Conservation (phyloP, 1,284 basidiomycete genomes). For the Butyriboletus appendiculatus region DNA sequence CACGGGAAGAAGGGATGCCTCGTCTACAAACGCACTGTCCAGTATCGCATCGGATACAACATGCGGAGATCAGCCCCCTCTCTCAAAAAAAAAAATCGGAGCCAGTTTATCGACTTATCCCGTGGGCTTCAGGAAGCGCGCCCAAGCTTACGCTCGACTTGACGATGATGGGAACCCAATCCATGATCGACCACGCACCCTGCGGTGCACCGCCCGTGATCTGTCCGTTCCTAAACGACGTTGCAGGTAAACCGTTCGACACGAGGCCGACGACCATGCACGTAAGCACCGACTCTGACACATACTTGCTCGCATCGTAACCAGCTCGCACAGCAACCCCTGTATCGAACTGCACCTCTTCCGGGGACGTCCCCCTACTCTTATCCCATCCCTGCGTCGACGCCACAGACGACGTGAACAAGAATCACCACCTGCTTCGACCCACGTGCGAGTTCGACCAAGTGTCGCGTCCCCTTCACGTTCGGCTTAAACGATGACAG, state of each 20-base stretch:
- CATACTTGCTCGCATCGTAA: slow-evolving; percentile 28
- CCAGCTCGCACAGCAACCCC: slow-evolving; percentile 16
- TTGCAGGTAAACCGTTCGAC: slow-evolving; percentile 18
- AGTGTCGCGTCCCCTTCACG: slow-evolving; percentile 25
- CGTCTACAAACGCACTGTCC: slow-evolving; percentile 24
- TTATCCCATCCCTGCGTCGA: slow-evolving; percentile 26
- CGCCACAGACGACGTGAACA: slow-evolving; percentile 35
- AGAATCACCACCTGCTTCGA: slow-evolving; percentile 26
- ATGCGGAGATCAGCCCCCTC: slow-evolving; percentile 9
- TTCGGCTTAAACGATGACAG: too few relatives aligned
- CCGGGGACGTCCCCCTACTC: slow-evolving; percentile 17
- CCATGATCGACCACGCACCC: slow-evolving; percentile 27
- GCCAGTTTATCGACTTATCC: slow-evolving; percentile 10
- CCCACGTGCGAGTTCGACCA: slow-evolving; percentile 36
- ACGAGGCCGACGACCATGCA: background rate
- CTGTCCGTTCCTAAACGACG: slow-evolving; percentile 27
- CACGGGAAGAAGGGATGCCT: slow-evolving; percentile 14
- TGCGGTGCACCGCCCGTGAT: slow-evolving; percentile 19
- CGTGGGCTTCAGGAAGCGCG: slow-evolving; percentile 21
- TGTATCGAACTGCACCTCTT: slow-evolving; percentile 19
- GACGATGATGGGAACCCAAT: slow-evolving; percentile 28
- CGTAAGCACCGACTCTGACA: slow-evolving; percentile 26
- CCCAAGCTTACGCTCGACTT: slow-evolving; percentile 24
- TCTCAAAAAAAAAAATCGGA: background rate
- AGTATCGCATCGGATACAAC: slow-evolving; percentile 28